Evolutionary conservation across 805 yeast species (phyloP).

Genomic region (Candida oleophila): DNA sequence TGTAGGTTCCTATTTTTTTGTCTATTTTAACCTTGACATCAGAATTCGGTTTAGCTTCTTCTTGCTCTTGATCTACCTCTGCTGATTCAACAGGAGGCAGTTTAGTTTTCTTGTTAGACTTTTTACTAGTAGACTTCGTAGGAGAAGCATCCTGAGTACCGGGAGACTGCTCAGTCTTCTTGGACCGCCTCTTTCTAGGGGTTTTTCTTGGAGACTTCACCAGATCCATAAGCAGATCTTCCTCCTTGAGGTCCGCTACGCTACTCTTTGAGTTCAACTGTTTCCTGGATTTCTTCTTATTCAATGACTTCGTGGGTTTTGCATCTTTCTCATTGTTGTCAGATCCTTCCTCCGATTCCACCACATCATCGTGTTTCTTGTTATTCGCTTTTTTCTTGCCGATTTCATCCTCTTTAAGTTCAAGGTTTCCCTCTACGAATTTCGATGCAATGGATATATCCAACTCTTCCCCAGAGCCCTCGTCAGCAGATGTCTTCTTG

Average conservation of each 20-base stretch:
- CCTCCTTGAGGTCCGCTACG: neutral
- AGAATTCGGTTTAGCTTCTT: neutral
- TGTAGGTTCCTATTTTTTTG: conserved; percentile 1
- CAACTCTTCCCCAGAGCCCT: conserved; percentile 1
- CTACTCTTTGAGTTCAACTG: conserved; percentile 4
- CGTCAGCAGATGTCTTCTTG: conserved; percentile 2
- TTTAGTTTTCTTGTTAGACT: neutral
- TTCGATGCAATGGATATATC: neutral
- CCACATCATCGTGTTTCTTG: neutral
- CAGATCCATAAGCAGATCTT: neutral
- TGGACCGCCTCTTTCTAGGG: neutral
- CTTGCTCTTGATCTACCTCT: too few relatives aligned
- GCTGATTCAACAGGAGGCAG: too few relatives aligned
- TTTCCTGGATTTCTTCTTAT: neutral
- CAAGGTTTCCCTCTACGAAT: conserved; percentile 1
- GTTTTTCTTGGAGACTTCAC: neutral
- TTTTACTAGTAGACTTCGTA: neutral
- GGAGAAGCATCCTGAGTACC: neutral
- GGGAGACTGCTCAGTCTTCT: neutral
- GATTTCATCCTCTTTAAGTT: neutral
- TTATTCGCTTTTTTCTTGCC: neutral
- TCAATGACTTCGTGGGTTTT: neutral
- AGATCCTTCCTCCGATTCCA: conserved; percentile 1
- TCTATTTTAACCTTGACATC: conserved; percentile 1
- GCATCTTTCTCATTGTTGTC: neutral